phyloP scores from a whole-genome alignment of 1,139 yeast genomes.

The Diutina scorzettiae region DNA sequence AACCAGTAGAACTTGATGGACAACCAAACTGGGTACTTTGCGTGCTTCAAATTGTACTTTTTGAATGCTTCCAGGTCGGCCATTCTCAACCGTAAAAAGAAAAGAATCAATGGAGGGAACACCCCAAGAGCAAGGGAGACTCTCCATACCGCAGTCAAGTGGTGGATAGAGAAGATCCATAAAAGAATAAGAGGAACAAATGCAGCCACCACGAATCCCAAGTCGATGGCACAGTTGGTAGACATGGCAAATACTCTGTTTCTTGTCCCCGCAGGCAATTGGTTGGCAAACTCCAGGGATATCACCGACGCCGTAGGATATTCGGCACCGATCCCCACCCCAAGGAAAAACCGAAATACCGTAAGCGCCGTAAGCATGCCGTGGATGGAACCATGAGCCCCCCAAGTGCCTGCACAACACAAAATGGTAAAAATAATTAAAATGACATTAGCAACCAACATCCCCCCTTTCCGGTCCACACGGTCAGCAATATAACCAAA shows the following conservation, averaged over 20 bases:
- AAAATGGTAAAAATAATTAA: slow-evolving; percentile 60
- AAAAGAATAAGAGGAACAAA: slow-evolving; percentile 79
- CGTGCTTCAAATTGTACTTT: slow-evolving; percentile 57
- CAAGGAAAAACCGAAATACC: slow-evolving; percentile 75
- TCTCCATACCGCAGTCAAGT: slow-evolving; percentile 83
- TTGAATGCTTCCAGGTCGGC: slow-evolving; percentile 60
- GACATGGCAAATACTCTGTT: slow-evolving; percentile 85
- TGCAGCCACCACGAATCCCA: slow-evolving; percentile 74
- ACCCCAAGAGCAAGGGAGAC: slow-evolving; percentile 86
- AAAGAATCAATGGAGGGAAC: slow-evolving; percentile 72
- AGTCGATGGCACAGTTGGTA: slow-evolving; percentile 80
- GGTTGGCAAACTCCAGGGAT: slow-evolving; percentile 81
- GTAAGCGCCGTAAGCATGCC: slow-evolving; percentile 79
- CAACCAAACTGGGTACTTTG: slow-evolving; percentile 48
- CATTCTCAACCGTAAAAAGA: slow-evolving; percentile 66
- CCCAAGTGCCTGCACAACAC: slow-evolving; percentile 67
- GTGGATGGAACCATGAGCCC: slow-evolving; percentile 35
- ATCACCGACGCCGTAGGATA: slow-evolving; percentile 92
- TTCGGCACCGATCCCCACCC: slow-evolving; percentile 81
- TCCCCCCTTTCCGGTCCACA: slow-evolving; percentile 67
- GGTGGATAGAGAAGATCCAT: slow-evolving; percentile 66
- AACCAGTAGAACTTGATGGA: slow-evolving; percentile 78
- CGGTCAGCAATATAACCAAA: slow-evolving; percentile 78
- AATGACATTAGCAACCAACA: slow-evolving; percentile 63
- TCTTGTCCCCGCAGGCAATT: slow-evolving; percentile 68